Conservation (phyloP, 1,284 basidiomycete species). For the Sutorius eximius region DNA sequence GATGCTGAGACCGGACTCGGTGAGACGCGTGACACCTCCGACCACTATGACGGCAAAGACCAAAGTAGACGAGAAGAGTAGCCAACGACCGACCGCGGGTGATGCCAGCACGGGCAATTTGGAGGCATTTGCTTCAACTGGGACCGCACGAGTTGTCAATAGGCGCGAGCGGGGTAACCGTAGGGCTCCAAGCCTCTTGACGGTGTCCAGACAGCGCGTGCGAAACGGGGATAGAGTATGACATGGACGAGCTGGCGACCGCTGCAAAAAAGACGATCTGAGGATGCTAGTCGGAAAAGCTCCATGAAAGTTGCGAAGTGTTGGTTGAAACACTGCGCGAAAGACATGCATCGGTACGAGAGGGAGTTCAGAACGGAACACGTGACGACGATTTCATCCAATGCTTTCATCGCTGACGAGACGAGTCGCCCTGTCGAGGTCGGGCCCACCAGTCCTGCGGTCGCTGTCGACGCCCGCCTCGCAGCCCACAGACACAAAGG, state of each 20-base stretch:
- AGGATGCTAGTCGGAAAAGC: constrained; percentile 2
- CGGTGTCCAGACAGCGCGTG: background rate
- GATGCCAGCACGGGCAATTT: constrained; percentile 64
- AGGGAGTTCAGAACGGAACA: constrained; percentile 5
- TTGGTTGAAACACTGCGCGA: constrained; percentile 23
- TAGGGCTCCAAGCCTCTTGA: constrained; percentile 11
- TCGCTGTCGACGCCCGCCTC: constrained; percentile 25
- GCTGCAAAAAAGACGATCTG: constrained; percentile 13
- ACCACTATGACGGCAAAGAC: constrained; percentile 94
- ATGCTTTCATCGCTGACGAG: constrained; percentile 30
- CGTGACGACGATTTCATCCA: constrained; percentile 15
- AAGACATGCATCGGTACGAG: constrained; percentile 19
- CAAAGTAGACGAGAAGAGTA: constrained; percentile 79
- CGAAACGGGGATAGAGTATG: constrained; percentile 5
- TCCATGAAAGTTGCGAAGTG: constrained; percentile 8
- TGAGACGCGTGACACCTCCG: constrained; percentile 94
- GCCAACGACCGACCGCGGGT: constrained; percentile 79
- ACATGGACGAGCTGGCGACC: background rate
- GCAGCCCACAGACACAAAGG: constrained; percentile 24
- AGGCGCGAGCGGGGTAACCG: constrained; percentile 37
- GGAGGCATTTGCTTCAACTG: constrained; percentile 24
- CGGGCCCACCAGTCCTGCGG: constrained; percentile 10
- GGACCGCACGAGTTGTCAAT: constrained; percentile 42
- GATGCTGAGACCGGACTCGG: constrained; percentile 96
- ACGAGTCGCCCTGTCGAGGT: constrained; percentile 24